These are phyloP conservation scores for Pichia sp. DNA, from an alignment of 1,139 yeast species.

Conservation along the genomic window DNA sequence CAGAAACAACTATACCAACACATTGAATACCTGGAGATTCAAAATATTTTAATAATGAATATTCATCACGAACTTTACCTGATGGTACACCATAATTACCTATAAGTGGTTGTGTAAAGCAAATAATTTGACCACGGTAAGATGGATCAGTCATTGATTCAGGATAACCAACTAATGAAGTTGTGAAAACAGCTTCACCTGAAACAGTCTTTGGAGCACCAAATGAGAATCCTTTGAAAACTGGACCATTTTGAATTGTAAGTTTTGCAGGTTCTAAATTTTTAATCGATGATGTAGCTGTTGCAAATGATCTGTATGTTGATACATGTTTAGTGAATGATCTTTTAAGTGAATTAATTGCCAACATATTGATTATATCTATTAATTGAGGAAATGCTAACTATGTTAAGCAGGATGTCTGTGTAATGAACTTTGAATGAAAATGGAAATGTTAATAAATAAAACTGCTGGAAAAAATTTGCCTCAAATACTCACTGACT, in stretches of 20 bases:
- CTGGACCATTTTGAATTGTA: constrained; percentile 89
- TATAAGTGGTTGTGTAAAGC: constrained; percentile 92
- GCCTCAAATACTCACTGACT: not conserved
- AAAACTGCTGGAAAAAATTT: constrained; percentile 1
- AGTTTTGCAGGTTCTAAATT: constrained; percentile 74
- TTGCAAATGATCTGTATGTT: constrained; percentile 12
- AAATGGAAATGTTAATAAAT: not conserved
- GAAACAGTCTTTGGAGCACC: constrained; percentile 89
- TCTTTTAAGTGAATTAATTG: constrained; percentile 12
- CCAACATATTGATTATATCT: constrained; percentile 8
- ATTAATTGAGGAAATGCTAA: not conserved
- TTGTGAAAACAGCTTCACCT: constrained; percentile 97
- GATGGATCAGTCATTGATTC: constrained; percentile 99
- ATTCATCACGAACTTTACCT: constrained; percentile 69
- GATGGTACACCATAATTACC: constrained; percentile 99
- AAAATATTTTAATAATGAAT: constrained; percentile 76
- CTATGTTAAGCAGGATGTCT: no score
- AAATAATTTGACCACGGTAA: constrained; percentile 90
- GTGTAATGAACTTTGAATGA: no score
- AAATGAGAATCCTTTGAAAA: constrained; percentile 85
- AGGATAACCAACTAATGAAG: constrained; percentile 95
- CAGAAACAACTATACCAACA: constrained; percentile 92
- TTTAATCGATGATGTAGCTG: constrained; percentile 26
- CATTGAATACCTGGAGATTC: constrained; percentile 91
- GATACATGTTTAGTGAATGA: constrained; percentile 3